phyloP scores from a whole-genome alignment of 495 filamentous ascomycete genomes.

The Aspergillus ostianus region DNA sequence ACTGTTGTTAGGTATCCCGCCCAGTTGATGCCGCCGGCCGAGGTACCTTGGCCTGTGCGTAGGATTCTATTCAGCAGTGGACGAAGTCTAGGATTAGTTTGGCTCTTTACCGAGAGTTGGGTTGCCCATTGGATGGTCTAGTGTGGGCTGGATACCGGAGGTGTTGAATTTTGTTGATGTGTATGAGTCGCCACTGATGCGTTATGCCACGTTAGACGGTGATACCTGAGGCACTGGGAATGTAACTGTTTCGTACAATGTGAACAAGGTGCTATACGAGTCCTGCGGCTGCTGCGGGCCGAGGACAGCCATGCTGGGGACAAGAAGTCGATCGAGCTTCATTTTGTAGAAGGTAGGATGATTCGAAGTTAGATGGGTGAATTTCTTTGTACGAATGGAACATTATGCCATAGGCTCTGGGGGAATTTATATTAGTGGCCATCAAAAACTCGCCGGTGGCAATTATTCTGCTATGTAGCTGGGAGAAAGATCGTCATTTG shows the following conservation, averaged over 20 bases:
- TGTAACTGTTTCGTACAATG: neutral
- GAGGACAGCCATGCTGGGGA: neutral
- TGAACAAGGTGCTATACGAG: neutral
- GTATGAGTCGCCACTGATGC: slow-evolving; percentile 51
- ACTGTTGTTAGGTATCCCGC: slow-evolving; percentile 62
- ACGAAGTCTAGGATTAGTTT: neutral
- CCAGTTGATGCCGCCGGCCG: slow-evolving; percentile 63
- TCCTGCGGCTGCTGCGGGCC: neutral
- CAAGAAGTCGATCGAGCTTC: neutral
- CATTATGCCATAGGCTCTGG: too few species aligned
- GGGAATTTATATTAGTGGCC: too few species aligned
- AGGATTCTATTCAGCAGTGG: too few species aligned
- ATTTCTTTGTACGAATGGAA: too few species aligned
- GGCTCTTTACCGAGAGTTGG: slow-evolving; percentile 33
- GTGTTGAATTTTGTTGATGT: slow-evolving; percentile 60
- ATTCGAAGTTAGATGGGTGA: too few species aligned
- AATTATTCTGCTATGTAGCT: too few species aligned
- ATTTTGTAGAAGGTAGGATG: neutral
- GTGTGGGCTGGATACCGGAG: slow-evolving; percentile 51
- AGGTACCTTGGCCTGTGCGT: slow-evolving; percentile 24
- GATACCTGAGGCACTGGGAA: neutral
- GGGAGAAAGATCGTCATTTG: too few species aligned
- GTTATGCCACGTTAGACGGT: neutral
- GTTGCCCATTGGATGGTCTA: slow-evolving; percentile 66
- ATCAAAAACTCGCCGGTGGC: too few species aligned